Conservation (phyloP, 1,139 yeast genomes). For the Hyphopichia khmerensis region DNA sequence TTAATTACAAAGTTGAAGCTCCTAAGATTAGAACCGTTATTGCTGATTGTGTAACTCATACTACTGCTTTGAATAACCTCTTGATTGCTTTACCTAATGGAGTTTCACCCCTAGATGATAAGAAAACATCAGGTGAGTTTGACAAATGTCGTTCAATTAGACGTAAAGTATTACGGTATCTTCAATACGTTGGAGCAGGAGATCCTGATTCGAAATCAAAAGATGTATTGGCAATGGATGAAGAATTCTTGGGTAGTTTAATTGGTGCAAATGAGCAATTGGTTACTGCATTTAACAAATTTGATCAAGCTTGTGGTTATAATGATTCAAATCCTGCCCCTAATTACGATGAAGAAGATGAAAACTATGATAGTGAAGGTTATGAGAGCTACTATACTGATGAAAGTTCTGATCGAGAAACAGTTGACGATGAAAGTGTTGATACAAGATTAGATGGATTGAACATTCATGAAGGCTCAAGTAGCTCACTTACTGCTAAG, state of each 20-base stretch:
- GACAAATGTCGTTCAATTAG: constrained; percentile 75
- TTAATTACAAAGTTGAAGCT: constrained; percentile 68
- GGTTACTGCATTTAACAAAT: constrained; percentile 67
- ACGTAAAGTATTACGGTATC: constrained; percentile 72
- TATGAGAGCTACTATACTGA: constrained; percentile 47
- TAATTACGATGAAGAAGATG: constrained; percentile 28
- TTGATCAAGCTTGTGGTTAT: constrained; percentile 51
- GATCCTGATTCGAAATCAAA: constrained; percentile 27
- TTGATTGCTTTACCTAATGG: constrained; percentile 55
- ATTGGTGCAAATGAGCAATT: constrained; percentile 88
- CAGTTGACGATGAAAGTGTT: constrained; percentile 22
- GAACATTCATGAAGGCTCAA: constrained; percentile 7
- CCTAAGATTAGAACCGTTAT: constrained; percentile 69
- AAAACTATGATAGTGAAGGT: constrained; percentile 22
- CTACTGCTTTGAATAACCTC: constrained; percentile 70
- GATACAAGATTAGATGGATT: constrained; percentile 15
- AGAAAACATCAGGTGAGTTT: constrained; percentile 58
- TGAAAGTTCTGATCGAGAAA: constrained; percentile 37
- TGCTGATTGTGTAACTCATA: constrained; percentile 74
- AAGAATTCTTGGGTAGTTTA: constrained; percentile 81
- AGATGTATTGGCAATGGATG: constrained; percentile 45
- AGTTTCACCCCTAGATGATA: constrained; percentile 61
- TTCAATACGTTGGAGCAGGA: constrained; percentile 73
- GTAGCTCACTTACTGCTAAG: constrained; percentile 10
- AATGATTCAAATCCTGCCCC: constrained; percentile 38